These are phyloP conservation scores for Ophiocordyceps camponoti-rufipedis DNA, from an alignment of 2,329 filamentous ascomycete species.

Conservation along the genomic window DNA sequence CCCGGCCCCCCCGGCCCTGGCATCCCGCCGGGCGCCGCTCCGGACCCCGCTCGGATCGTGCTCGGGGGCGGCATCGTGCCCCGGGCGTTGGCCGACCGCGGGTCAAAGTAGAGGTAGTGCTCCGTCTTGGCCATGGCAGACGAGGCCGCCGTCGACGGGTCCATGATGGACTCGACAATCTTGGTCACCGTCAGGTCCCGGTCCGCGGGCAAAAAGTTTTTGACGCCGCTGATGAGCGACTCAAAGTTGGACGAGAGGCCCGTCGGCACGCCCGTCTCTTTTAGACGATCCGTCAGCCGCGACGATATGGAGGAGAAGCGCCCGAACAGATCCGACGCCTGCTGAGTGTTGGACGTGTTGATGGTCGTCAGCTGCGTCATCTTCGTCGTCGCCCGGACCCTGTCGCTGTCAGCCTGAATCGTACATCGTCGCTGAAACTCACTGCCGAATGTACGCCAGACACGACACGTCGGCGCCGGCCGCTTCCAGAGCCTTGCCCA, in stretches of 20 bases:
- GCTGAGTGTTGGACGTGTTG: constrained; percentile 41
- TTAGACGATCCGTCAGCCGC: constrained; percentile 81
- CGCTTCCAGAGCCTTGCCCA: constrained; percentile 64
- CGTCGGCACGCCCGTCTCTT: constrained; percentile 65
- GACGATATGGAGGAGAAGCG: constrained; percentile 86
- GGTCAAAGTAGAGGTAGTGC: constrained; percentile 93
- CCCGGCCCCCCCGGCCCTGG: constrained; percentile 34
- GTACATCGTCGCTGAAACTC: constrained; percentile 15
- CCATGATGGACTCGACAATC: constrained; percentile 96
- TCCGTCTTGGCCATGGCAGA: constrained; percentile 93
- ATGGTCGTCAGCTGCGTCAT: constrained; percentile 96
- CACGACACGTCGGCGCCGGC: constrained; percentile 61
- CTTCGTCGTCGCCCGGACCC: constrained; percentile 82
- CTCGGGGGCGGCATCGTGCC: constrained; percentile 78
- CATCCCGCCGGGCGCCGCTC: constrained; percentile 27
- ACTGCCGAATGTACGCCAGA: constrained; percentile 75
- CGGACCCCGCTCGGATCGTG: constrained; percentile 27
- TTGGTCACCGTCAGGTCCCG: constrained; percentile 93
- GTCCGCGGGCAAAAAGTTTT: constrained; percentile 93
- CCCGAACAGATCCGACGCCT: constrained; percentile 61
- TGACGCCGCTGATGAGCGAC: constrained; percentile 84
- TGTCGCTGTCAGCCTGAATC: constrained; percentile 12
- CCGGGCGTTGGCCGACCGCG: constrained; percentile 77
- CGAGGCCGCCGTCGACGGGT: constrained; percentile 73
- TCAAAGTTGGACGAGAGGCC: constrained; percentile 66